These are phyloP conservation scores for Cydonia oblonga DNA, from an alignment of 331 rosid genomes.

Conservation along the genomic window DNA sequence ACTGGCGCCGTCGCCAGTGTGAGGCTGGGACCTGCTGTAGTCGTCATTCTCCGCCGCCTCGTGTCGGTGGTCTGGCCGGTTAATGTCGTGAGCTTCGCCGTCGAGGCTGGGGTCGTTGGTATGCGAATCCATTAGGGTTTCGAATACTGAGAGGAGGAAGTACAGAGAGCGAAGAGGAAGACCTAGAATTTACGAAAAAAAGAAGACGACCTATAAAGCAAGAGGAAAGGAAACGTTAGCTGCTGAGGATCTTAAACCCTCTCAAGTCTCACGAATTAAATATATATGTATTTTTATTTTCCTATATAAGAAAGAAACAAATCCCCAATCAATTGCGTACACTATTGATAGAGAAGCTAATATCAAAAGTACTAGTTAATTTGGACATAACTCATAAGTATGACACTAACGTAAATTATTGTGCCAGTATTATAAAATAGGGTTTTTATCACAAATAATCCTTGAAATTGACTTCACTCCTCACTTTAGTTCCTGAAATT, in stretches of 20 bases:
- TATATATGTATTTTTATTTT: too few species aligned
- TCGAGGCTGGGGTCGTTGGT: slow-evolving; percentile 23
- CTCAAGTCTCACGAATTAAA: not conserved
- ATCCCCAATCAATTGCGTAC: not conserved
- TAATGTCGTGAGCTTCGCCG: slow-evolving; percentile 36
- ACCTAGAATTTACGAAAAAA: not conserved
- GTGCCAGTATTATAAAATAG: too few species aligned
- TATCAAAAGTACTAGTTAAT: too few species aligned
- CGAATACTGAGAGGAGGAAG: not conserved
- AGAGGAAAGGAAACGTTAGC: not conserved
- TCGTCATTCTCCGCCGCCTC: slow-evolving; percentile 29
- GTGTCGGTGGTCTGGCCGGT: slow-evolving; percentile 32
- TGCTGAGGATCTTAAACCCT: not conserved
- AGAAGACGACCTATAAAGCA: too few species aligned
- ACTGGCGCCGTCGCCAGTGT: slow-evolving; percentile 85
- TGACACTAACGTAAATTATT: too few species aligned
- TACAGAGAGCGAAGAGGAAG: not conserved
- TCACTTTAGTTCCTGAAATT: rapidly evolving
- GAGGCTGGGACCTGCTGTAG: slow-evolving; percentile 48
- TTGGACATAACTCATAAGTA: too few species aligned
- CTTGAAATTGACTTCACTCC: rapidly evolving
- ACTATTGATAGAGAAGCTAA: not conserved
- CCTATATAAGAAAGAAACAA: not conserved
- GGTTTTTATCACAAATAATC: too few species aligned
- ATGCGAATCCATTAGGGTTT: slow-evolving; percentile 39